Evolutionary conservation across 441 rosid species (phyloP).

Genomic region (Adansonia madagascariensis): DNA sequence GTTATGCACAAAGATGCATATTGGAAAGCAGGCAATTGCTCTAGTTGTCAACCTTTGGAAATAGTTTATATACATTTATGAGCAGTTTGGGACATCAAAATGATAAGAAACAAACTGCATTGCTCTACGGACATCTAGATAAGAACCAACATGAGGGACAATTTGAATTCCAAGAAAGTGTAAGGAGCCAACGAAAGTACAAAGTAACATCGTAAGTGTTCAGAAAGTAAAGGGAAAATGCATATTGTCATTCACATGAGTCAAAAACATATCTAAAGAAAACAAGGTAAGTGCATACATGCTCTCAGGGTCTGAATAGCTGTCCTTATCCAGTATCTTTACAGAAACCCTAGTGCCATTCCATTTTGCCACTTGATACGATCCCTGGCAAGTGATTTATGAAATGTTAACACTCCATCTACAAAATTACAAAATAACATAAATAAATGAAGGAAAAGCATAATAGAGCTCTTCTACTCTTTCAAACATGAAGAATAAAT

Average conservation of each 20-base stretch:
- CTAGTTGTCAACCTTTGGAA: not conserved
- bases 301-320: conserved; percentile 70
- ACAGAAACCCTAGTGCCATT: conserved; percentile 92
- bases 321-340: conserved; percentile 88
- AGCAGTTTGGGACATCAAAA: not conserved
- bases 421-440: not conserved
- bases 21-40: not conserved
- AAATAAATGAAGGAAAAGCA: not conserved
- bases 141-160: not conserved
- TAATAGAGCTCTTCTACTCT: conserved; percentile 3
- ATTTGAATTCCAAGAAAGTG: not conserved
- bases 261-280: not conserved
- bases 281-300: conserved; percentile 51
- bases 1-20: not conserved
- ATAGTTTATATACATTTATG: not conserved
- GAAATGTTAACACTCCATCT: conserved; percentile 16
- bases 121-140: not conserved
- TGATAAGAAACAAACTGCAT: not conserved
- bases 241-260: not conserved
- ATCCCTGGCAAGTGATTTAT: conserved; percentile 55
- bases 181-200: not conserved
- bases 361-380: conserved; percentile 98
- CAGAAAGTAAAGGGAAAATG: not conserved
- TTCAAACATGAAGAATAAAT: not conserved
- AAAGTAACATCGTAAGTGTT: not conserved